Percentiles rank a stretch among this genome's conserved stretches.
These are phyloP conservation scores for Triticum urartu DNA, from an alignment of 176 grass and related monocot genomes.

Conservation along the genomic window DNA sequence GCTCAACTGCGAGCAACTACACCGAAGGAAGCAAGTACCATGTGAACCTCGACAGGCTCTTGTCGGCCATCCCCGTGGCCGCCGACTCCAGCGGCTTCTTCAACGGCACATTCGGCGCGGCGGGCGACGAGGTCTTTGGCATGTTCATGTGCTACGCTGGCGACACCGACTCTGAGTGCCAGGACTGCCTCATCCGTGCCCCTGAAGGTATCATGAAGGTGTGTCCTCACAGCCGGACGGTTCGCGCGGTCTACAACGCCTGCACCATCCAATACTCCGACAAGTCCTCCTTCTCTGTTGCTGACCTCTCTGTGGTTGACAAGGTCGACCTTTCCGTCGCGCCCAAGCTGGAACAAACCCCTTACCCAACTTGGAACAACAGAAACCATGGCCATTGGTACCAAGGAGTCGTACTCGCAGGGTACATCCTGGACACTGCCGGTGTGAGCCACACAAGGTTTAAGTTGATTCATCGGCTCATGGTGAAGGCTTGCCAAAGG, in stretches of 20 bases:
- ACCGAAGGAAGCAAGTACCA: slow-evolving; percentile 20
- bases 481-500: background rate
- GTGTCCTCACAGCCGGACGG: background rate
- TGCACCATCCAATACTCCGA: slow-evolving; percentile 11
- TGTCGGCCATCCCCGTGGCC: background rate
- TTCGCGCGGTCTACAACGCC: background rate
- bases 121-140: slow-evolving; percentile 7
- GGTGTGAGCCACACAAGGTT: background rate
- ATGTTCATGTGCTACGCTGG: slow-evolving; percentile 36
- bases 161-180: background rate
- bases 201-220: background rate
- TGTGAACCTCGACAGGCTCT: slow-evolving; percentile 27
- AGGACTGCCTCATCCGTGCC: background rate
- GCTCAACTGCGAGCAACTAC: slow-evolving; percentile 18
- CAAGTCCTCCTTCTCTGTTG: slow-evolving; percentile 7
- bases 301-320: background rate
- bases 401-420: too few relatives aligned
- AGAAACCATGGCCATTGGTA: too few relatives aligned
- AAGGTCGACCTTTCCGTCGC: too few relatives aligned
- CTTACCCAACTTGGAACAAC: too few relatives aligned
- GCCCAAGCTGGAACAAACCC: too few relatives aligned
- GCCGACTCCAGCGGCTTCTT: background rate
- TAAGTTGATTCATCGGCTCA: background rate
- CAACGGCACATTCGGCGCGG: background rate
- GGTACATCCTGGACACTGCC: background rate